A percentile compares a stretch with the other conserved stretches of the same genome.
Evolutionary conservation across 192 early-diverging fungal genomes (phyloP).

Genomic region (Dimargaris cristalligena): DNA sequence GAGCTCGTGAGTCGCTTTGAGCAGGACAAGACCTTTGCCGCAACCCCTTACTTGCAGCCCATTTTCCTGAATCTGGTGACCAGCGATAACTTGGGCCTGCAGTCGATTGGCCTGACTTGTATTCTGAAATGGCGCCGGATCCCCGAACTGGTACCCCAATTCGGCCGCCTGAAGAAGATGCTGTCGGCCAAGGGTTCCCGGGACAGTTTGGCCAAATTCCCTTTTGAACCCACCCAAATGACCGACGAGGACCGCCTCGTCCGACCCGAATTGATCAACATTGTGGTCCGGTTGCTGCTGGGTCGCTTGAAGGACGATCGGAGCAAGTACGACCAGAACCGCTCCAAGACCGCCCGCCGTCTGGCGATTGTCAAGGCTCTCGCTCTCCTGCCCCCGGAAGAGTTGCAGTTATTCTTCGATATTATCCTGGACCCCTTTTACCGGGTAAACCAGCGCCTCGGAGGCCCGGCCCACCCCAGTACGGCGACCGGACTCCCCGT

Average conservation of each 20-base stretch:
- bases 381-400: constrained; percentile 38
- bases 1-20: constrained; percentile 46
- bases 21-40: constrained; percentile 36
- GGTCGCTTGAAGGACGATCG: constrained; percentile 71
- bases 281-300: constrained; percentile 70
- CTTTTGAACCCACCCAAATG: constrained; percentile 39
- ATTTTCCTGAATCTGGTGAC: constrained; percentile 56
- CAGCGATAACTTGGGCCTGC: constrained; percentile 63
- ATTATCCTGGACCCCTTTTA: constrained; percentile 80
- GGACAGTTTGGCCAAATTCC: constrained; percentile 68
- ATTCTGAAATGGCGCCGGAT: constrained; percentile 61
- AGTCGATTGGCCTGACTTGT: constrained; percentile 67
- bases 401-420: constrained; percentile 55
- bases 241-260: constrained; percentile 41
- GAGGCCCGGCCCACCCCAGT: constrained; percentile 11
- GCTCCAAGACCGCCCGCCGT: constrained; percentile 51
- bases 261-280: constrained; percentile 49
- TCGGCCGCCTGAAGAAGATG: constrained; percentile 58
- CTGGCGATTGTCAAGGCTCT: constrained; percentile 72
- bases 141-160: constrained; percentile 44
- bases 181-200: constrained; percentile 78
- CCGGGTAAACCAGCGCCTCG: constrained; percentile 14
- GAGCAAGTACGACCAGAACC: constrained; percentile 56
- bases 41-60: constrained; percentile 33
- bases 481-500: constrained; percentile 9